Evolutionary conservation across 1,284 basidiomycete species (phyloP), one percentile per base, ranked within the genome.

Genomic region (Fomitopsis betulina): DNA sequence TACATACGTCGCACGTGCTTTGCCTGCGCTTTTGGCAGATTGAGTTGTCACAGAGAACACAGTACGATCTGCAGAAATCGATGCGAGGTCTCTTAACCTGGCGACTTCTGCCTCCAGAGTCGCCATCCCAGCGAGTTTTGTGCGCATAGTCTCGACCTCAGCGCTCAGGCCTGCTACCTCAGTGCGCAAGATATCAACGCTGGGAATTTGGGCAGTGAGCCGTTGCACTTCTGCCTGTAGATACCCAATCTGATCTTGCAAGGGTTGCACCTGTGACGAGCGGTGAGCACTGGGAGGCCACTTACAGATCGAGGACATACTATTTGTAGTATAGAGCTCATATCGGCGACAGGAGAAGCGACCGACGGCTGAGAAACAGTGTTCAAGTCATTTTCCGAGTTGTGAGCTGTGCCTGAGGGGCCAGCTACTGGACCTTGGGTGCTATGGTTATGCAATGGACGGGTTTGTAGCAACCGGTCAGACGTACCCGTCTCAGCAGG

Each of bases 161-260:
- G 56, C 49, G 21, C 61, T 65, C 1, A 68, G 55, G 19, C 47
- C 58, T 30, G 53, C 55, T 6, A 68, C 27, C 56, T 65, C 60
- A 5, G 58, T 58, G 40, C 64, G 62, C 19, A 71, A 55, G n/a
- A 55, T 42, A 30, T 43, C 55, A 17, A 69, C 37, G 58, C 82
- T 76, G 43, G 71, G 67, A 66, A 75, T 72, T 37, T 81, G 64
- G 7, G 42, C 58, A 30, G 65, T 59, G 54, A 66, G 66, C 43
- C 65, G 67, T 56, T 71, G 63, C 33, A 73, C 53, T 58, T 74
- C 71, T 8, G 60, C 50, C 57, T 71, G 70, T 30, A 73, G 68
- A 0, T 72, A 66, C 58, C 77, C 65, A 23, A 85, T 69, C 66
- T 83, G 80, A 30, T 77, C 73, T 62, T 80, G 75, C 19, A 89